Percentiles rank a stretch among this genome's conserved stretches.
Evolutionary conservation across 1,139 yeast species (phyloP).

Genomic region (Zhuliangozyma parablackwelliae): DNA sequence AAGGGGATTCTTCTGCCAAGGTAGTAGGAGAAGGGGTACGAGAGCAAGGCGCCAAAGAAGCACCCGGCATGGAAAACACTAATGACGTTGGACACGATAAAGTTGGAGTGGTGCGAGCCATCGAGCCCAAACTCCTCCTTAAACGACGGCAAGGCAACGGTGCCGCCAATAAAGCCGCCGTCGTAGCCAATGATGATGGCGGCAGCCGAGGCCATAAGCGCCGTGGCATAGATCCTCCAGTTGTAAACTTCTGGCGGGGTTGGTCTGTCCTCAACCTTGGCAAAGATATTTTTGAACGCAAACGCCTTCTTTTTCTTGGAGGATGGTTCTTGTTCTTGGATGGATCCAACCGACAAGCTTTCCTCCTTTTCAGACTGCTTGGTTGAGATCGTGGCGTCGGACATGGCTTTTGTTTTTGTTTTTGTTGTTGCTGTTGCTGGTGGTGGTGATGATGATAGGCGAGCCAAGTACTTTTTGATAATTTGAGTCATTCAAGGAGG

Average conservation of each 20-base stretch:
- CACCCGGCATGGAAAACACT: constrained; percentile 44
- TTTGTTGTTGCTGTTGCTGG: no score
- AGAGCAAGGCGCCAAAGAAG: constrained; percentile 39
- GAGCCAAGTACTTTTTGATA: no score
- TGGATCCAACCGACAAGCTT: no score
- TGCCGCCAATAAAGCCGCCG: constrained; percentile 43
- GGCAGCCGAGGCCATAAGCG: constrained; percentile 37
- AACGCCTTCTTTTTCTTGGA: constrained; percentile 3
- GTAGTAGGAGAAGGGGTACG: constrained; percentile 36
- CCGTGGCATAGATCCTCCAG: constrained; percentile 30
- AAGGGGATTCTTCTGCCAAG: constrained; percentile 34
- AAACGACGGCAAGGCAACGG: constrained; percentile 36
- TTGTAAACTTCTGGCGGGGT: constrained; percentile 40
- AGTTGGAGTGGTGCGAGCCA: constrained; percentile 18
- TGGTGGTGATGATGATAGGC: no score
- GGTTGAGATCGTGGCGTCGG: no score
- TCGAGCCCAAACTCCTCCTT: constrained; percentile 32
- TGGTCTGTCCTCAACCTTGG: constrained; percentile 34
- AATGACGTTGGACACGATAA: constrained; percentile 32
- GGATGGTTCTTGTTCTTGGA: no score
- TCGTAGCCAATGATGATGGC: constrained; percentile 40
- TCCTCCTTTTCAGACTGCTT: no score
- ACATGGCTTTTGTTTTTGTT: no score
- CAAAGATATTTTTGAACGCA: constrained; percentile 24
- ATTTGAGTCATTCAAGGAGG: no score